Percentiles rank a stretch among this genome's conserved stretches.
Evolutionary conservation across 306 rosid genomes (phyloP).

Genomic region (Argentina anserina): DNA sequence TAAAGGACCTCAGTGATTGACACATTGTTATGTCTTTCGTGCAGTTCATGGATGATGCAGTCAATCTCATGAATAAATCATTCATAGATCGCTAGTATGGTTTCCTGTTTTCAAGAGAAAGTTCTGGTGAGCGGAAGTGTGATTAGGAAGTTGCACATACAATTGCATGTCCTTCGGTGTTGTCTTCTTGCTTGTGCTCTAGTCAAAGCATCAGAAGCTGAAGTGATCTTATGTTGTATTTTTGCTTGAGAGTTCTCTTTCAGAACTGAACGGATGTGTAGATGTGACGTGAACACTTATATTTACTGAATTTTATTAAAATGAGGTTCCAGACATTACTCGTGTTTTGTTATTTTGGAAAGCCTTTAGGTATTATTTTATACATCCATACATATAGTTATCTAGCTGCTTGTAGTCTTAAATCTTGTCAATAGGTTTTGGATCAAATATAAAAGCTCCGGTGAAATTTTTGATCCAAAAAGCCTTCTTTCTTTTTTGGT

Average conservation of each 20-base stretch:
- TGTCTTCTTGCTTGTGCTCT: conserved; percentile 14
- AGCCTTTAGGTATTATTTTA: background rate
- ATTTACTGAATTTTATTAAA: background rate
- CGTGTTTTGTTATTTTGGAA: background rate
- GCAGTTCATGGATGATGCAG: conserved; percentile 96
- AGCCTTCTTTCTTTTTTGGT: background rate
- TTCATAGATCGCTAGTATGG: conserved; percentile 65
- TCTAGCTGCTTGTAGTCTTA: background rate
- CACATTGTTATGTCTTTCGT: conserved; percentile 21
- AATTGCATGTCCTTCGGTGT: background rate
- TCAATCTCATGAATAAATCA: conserved; percentile 86
- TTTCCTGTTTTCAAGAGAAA: conserved; percentile 12
- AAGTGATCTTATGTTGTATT: background rate
- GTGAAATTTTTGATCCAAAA: conserved; percentile 1
- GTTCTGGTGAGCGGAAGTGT: conserved; percentile 19
- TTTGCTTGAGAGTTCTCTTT: background rate
- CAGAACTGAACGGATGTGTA: background rate
- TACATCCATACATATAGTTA: background rate
- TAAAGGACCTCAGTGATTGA: background rate
- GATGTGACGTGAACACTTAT: background rate
- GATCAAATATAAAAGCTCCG: background rate
- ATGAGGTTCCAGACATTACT: background rate
- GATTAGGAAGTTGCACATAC: conserved; percentile 19
- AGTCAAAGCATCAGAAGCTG: background rate
- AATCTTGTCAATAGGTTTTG: background rate